Conservation (phyloP, 164 flowering plant species). For the Aristolochia contorta region DNA sequence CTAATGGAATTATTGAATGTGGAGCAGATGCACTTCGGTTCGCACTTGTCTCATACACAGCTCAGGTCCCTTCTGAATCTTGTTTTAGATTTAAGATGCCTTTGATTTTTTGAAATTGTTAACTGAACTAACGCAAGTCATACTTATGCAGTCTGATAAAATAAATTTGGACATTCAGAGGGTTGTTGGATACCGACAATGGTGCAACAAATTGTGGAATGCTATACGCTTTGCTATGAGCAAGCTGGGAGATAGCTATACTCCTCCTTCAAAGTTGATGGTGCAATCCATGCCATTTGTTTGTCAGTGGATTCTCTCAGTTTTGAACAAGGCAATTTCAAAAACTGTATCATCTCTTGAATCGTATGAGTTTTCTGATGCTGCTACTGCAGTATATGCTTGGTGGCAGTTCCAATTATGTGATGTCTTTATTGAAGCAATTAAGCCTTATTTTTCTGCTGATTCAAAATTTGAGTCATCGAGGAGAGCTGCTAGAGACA, state of each 20-base stretch:
- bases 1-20: conserved; percentile 82
- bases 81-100: not conserved
- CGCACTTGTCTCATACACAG: conserved; percentile 78
- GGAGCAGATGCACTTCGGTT: conserved; percentile 96
- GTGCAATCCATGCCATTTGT: conserved; percentile 50
- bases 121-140: not conserved
- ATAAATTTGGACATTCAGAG: conserved; percentile 90
- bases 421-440: conserved; percentile 90
- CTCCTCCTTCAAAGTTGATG: conserved; percentile 35
- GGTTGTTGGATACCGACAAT: conserved; percentile 96
- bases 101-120: not conserved
- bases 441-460: conserved; percentile 72
- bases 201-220: conserved; percentile 99
- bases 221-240: conserved; percentile 85
- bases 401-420: conserved; percentile 98
- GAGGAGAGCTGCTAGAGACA: conserved; percentile 50
- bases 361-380: conserved; percentile 75
- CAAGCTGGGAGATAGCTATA: conserved; percentile 68
- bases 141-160: conserved; percentile 69
- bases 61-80: conserved; percentile 49
- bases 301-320: conserved; percentile 93
- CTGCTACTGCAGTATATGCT: conserved; percentile 63
- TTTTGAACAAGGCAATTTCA: conserved; percentile 69
- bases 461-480: conserved; percentile 38
- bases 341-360: conserved; percentile 59